These are phyloP conservation scores for Austroboletus eburneus DNA, from an alignment of 768 basidiomycete genomes.

Conservation along the genomic window DNA sequence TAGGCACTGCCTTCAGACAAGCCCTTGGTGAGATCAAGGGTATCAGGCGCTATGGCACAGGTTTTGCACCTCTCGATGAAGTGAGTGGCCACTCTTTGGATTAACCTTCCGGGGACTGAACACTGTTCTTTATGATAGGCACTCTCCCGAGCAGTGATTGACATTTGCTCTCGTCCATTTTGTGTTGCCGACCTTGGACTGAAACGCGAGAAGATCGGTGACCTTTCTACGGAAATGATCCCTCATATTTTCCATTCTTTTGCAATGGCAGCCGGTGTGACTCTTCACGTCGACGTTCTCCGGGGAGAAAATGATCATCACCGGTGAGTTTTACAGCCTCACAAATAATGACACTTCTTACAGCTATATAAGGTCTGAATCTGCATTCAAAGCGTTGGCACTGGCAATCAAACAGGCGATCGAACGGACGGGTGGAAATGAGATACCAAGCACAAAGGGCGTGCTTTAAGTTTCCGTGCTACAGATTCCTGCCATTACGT, in stretches of 20 bases:
- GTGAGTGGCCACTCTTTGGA: constrained; percentile 38
- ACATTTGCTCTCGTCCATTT: constrained; percentile 96
- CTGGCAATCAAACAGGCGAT: constrained; percentile 95
- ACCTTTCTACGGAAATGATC: constrained; percentile 96
- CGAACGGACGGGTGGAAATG: constrained; percentile 79
- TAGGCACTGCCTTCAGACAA: constrained; percentile 89
- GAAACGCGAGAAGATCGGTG: constrained; percentile 88
- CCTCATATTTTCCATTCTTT: constrained; percentile 98
- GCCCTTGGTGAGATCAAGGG: constrained; percentile 94
- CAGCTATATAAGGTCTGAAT: constrained; percentile 67
- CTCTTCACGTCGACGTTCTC: constrained; percentile 91
- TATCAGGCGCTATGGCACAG: constrained; percentile 92
- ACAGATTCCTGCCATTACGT: too few species aligned
- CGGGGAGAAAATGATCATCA: constrained; percentile 98
- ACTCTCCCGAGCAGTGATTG: constrained; percentile 91
- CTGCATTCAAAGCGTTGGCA: constrained; percentile 96
- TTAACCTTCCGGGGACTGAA: constrained; percentile 1
- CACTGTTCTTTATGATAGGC: constrained; percentile 55
- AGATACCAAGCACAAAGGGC: constrained; percentile 96
- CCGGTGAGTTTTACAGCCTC: constrained; percentile 49
- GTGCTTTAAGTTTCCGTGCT: constrained; percentile 76
- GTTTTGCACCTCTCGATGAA: constrained; percentile 96
- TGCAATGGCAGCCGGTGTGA: constrained; percentile 92
- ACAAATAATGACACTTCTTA: neutral
- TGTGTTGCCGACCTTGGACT: constrained; percentile 90